Percentiles rank a stretch among this genome's conserved stretches.
These are phyloP conservation scores for Haplosporangium sp. DNA, from an alignment of 371 early-diverging fungal genomes.

Conservation along the genomic window DNA sequence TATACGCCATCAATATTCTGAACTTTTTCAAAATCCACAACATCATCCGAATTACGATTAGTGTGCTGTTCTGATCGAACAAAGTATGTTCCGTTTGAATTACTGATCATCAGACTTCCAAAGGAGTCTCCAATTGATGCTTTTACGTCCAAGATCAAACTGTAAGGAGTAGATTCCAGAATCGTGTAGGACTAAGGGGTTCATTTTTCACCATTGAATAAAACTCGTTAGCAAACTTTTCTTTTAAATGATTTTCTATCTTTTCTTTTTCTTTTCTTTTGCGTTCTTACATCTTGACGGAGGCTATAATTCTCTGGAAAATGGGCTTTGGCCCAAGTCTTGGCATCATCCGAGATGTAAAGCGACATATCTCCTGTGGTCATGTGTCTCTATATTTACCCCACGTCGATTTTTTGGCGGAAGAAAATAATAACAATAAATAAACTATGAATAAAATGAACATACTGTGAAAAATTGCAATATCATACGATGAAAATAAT, in stretches of 20 bases:
- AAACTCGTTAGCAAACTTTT: too few relatives aligned
- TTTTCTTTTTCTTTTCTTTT: background rate
- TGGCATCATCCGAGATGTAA: constrained; percentile 70
- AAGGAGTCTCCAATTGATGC: constrained; percentile 52
- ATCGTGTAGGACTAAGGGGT: constrained; percentile 76
- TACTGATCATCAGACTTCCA: constrained; percentile 86
- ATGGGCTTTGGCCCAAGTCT: constrained; percentile 71
- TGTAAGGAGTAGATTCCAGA: constrained; percentile 76
- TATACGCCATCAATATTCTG: constrained; percentile 87
- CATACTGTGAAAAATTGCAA: background rate
- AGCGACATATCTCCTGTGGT: constrained; percentile 64
- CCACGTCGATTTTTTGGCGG: too few relatives aligned
- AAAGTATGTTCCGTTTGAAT: constrained; percentile 93
- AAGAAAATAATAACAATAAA: too few relatives aligned
- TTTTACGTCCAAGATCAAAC: constrained; percentile 75
- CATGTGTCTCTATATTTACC: constrained; percentile 49
- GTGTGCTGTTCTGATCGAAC: constrained; percentile 80
- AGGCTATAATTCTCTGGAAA: constrained; percentile 66
- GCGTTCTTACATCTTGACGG: constrained; percentile 35
- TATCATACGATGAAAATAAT: background rate
- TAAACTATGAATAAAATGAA: background rate
- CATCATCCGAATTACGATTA: constrained; percentile 78
- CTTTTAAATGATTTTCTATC: too few relatives aligned
- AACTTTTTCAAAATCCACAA: constrained; percentile 92
- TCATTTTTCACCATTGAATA: too few relatives aligned